Evolutionary conservation across 1,284 basidiomycete species (phyloP), one percentile per base, ranked within the genome.

Genomic region (Rhizopogon parksii): DNA sequence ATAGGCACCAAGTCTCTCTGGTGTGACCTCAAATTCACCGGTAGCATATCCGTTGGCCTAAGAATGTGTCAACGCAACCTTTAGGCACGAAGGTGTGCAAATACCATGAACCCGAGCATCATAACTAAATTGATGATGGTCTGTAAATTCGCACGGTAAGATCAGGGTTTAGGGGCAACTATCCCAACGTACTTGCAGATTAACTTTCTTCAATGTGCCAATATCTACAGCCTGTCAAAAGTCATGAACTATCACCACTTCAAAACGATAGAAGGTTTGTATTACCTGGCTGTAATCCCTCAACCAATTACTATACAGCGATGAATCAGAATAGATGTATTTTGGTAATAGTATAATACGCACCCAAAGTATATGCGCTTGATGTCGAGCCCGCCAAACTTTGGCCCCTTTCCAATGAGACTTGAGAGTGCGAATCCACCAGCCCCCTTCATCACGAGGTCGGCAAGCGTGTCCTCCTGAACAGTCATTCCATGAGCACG

Each of bases 41-140:
- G 87, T 90, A 14, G 85, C 88, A 64, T 91, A 92, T 6, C 91
- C 91, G 67, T 92, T 83, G 21, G 89, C 88, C 76, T 90, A 56
- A 17, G 59, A 61, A 17, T 14, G 42, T 42, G 2, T 27, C 38
- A 35, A 24, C 24, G 19, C 34, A 19, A 8, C 37, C 30, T 27
- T 46, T 51, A 55, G 32, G n/a, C 32, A 48, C 32, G n/a, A 42
- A 34, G 15, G n/a, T 35, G 42, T 52, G 25, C 34, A 63, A 71
- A 24, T 57, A 82, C 83, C 68, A 88, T 65, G 66, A 91, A 91
- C n/a, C 90, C 89, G 45, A 93, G 82, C n/a, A 80, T 88, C 85
- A 93, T 92, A 69, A 83, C 80, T 21, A 95, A 70, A 64, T 94
- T 95, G 65, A 96, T 71, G 62, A 96, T 91, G 0, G 88, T 90